Evolutionary conservation across 139 green algal species (phyloP).

Genomic region (Spirogloea muscicola): DNA sequence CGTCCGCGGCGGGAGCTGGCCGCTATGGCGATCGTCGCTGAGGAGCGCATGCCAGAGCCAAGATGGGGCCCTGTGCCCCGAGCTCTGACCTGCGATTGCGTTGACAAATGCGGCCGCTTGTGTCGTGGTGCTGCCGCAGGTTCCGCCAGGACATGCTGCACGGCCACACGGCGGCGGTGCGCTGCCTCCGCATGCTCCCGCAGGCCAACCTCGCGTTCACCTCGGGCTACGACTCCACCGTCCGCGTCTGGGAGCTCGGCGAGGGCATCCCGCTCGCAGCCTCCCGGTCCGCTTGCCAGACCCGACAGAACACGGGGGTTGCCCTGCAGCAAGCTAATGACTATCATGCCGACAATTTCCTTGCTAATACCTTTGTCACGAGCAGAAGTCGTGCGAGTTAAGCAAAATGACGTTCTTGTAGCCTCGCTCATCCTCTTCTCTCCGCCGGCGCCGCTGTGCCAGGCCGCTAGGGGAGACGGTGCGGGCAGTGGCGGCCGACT

Average conservation of each 20-base stretch:
- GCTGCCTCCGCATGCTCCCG: slow-evolving; percentile 12
- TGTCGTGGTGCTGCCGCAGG: neutral
- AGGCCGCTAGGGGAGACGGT: slow-evolving; percentile 31
- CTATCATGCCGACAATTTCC: no score
- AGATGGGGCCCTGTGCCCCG: neutral
- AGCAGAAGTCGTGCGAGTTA: neutral
- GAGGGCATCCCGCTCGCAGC: neutral
- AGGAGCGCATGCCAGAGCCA: neutral
- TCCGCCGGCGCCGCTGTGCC: slow-evolving; percentile 16
- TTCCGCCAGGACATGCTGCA: slow-evolving; percentile 25
- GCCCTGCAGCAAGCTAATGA: no score
- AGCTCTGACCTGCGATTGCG: neutral
- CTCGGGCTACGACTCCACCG: slow-evolving; percentile 31
- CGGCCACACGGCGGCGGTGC: slow-evolving; percentile 29
- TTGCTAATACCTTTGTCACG: no score
- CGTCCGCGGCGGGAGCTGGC: no score
- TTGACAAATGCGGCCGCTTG: neutral
- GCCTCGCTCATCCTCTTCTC: slow-evolving; percentile 10
- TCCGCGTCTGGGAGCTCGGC: slow-evolving; percentile 27
- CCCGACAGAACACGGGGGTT: no score
- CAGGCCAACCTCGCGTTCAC: neutral
- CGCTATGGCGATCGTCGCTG: neutral
- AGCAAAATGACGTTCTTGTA: neutral
- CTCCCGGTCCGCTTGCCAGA: neutral
- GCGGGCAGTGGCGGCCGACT: slow-evolving; percentile 16